phyloP scores from a whole-genome alignment of 1,284 basidiomycete species.

The Vanrija humicola region DNA sequence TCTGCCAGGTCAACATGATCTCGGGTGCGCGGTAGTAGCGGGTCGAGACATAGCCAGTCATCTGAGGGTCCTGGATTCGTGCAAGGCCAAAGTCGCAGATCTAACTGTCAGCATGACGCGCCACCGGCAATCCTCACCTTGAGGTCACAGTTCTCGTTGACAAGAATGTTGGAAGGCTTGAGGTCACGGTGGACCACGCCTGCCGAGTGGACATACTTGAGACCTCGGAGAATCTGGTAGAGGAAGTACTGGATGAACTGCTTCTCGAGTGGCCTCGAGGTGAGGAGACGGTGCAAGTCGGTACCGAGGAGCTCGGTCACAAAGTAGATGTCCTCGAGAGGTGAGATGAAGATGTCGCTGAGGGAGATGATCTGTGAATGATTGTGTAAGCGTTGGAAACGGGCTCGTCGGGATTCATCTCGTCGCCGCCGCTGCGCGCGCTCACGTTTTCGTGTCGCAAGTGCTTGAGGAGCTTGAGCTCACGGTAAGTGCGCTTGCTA shows the following conservation, averaged over 20 bases:
- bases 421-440: conserved; percentile 12
- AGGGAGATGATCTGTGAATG: conserved; percentile 84
- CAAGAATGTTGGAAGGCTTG: conserved; percentile 99
- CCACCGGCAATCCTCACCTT: conserved; percentile 53
- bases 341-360: conserved; percentile 98
- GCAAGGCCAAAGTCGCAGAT: conserved; percentile 99
- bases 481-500: conserved; percentile 94
- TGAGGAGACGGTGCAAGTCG: conserved; percentile 93
- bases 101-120: conserved; percentile 48
- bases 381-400: not conserved
- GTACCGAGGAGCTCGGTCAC: conserved; percentile 99
- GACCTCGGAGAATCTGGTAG: conserved; percentile 95
- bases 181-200: conserved; percentile 98
- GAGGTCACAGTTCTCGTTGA: conserved; percentile 99
- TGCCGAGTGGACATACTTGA: conserved; percentile 99
- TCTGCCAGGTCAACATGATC: conserved; percentile 99
- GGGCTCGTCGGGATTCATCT: not conserved
- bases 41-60: conserved; percentile 99
- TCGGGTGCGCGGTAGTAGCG: conserved; percentile 98
- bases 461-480: conserved; percentile 97
- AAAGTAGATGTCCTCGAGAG: conserved; percentile 97
- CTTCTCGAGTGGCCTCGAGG: conserved; percentile 94
- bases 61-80: conserved; percentile 86
- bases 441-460: conserved; percentile 95
- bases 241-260: conserved; percentile 99